Evolutionary conservation across 129 eudicot species (phyloP).

Genomic region (Calendula officinalis): DNA sequence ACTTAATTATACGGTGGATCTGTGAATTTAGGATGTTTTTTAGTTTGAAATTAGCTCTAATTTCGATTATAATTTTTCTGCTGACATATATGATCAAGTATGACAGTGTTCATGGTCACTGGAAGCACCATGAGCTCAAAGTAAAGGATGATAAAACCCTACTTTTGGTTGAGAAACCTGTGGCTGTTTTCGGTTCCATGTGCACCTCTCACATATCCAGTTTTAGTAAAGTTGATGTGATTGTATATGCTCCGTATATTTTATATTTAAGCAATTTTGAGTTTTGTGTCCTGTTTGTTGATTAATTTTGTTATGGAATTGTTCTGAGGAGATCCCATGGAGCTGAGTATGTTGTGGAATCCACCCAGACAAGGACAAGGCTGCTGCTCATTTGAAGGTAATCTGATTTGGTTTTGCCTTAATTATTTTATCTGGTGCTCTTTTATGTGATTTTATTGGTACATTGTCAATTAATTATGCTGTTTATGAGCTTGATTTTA

Average conservation of each 20-base stretch:
- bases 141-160: slow-evolving; percentile 57
- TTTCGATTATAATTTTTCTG: neutral
- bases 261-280: no score
- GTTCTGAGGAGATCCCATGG: slow-evolving; percentile 62
- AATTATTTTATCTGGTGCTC: neutral
- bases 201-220: neutral
- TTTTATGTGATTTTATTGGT: neutral
- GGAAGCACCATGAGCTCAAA: slow-evolving; percentile 64
- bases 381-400: slow-evolving; percentile 64
- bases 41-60: neutral
- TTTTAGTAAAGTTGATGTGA: neutral
- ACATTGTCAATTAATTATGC: neutral
- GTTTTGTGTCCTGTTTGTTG: neutral
- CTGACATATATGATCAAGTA: slow-evolving; percentile 65
- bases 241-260: neutral
- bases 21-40: slow-evolving; percentile 15
- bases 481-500: neutral
- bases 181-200: slow-evolving; percentile 54
- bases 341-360: slow-evolving; percentile 53
- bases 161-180: slow-evolving; percentile 52
- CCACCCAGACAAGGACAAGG: slow-evolving; percentile 66
- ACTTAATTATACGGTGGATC: slow-evolving; percentile 12
- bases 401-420: neutral
- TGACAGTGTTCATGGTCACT: slow-evolving; percentile 60
- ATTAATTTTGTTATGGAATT: neutral